Conservation (phyloP, 805 yeast genomes). For the Wickerhamomyces pijperi region DNA sequence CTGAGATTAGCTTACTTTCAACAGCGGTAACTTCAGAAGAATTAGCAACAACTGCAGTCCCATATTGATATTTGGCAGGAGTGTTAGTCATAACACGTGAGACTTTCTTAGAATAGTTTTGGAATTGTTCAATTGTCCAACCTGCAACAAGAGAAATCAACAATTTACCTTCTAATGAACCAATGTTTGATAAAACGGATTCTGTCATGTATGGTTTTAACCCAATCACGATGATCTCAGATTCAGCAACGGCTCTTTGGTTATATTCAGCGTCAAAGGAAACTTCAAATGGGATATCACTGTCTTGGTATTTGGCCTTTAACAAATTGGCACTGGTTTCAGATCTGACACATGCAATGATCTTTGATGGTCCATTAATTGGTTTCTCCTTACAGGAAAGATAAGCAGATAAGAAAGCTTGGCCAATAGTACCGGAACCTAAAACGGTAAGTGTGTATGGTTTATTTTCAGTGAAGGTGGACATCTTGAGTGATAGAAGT, state of each 20-base stretch:
- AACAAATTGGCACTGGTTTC: constrained; percentile 39
- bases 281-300: constrained; percentile 39
- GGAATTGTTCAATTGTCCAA: constrained; percentile 66
- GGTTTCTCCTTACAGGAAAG: constrained; percentile 30
- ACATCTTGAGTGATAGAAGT: too few relatives aligned
- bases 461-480: neutral
- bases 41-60: constrained; percentile 87
- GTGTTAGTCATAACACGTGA: constrained; percentile 98
- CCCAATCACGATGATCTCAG: constrained; percentile 70
- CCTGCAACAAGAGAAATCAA: constrained; percentile 87
- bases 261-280: constrained; percentile 38
- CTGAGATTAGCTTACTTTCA: constrained; percentile 31
- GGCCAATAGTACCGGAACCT: constrained; percentile 95
- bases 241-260: constrained; percentile 43
- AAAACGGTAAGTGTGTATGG: constrained; percentile 59
- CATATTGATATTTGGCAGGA: constrained; percentile 86
- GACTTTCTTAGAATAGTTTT: constrained; percentile 38
- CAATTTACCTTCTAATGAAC: constrained; percentile 40
- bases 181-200: constrained; percentile 35
- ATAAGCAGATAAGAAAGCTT: constrained; percentile 79
- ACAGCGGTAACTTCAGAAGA: constrained; percentile 36
- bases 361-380: constrained; percentile 48
- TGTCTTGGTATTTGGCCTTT: constrained; percentile 27
- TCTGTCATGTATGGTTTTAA: constrained; percentile 80
- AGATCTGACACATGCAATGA: constrained; percentile 69